A percentile compares a stretch with the other conserved stretches of the same genome.
phyloP scores from a whole-genome alignment of 768 basidiomycete genomes.

The Tulasnella sp. region DNA sequence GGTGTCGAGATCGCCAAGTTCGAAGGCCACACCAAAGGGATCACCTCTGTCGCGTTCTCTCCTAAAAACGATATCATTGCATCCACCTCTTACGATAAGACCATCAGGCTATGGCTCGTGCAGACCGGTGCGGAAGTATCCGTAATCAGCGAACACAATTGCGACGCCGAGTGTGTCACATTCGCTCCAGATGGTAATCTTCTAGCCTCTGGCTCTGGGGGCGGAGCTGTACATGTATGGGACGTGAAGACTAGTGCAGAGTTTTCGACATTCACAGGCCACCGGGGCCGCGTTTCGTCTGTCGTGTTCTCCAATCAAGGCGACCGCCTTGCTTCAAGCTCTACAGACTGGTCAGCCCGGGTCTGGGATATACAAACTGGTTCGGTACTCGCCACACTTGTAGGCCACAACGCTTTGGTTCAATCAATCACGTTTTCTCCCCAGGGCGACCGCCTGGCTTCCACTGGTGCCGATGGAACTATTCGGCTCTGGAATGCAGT shows the following conservation, averaged over 20 bases:
- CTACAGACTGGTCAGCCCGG: conserved; percentile 5
- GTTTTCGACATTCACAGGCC: background rate
- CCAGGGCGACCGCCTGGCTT: too few relatives aligned
- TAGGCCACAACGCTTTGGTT: too few relatives aligned
- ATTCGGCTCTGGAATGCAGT: too few relatives aligned
- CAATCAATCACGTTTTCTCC: too few relatives aligned
- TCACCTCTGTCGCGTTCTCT: background rate
- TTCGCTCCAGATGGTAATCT: background rate
- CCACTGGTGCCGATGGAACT: too few relatives aligned
- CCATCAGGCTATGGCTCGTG: background rate
- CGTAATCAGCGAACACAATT: background rate
- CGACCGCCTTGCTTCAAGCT: conserved; percentile 2
- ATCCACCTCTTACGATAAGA: background rate
- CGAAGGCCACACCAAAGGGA: background rate
- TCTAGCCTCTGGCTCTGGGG: too few relatives aligned
- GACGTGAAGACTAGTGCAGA: too few relatives aligned
- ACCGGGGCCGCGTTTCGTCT: background rate
- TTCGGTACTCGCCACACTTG: too few relatives aligned
- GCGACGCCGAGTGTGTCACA: background rate
- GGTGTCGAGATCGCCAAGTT: background rate
- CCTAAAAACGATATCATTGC: background rate
- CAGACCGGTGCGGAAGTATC: background rate
- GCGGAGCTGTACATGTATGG: too few relatives aligned
- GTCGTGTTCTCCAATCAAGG: conserved; percentile 13
- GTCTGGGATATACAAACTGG: conserved; percentile 9